Conservation (phyloP, 2,329 filamentous ascomycete genomes). For the Coniochaeta ligniaria region DNA sequence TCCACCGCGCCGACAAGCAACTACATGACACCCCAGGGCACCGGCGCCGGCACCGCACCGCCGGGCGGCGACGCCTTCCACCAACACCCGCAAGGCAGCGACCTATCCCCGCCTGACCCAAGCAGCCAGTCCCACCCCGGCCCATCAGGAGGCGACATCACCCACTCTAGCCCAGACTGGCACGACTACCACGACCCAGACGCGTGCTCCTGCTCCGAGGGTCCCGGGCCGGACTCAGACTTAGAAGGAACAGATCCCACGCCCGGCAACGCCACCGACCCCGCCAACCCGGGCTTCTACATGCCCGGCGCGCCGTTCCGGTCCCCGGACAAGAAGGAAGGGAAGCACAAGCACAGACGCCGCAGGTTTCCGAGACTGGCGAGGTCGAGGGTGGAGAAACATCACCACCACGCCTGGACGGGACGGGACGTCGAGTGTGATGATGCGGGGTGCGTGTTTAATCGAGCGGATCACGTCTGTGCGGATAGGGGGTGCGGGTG, state of each 20-base stretch:
- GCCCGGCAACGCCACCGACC: not conserved
- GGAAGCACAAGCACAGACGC: not conserved
- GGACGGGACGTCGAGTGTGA: not conserved
- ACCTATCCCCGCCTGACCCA: not conserved
- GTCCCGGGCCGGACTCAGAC: not conserved
- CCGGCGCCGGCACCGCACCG: not conserved
- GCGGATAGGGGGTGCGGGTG: not conserved
- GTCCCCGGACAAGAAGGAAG: not conserved
- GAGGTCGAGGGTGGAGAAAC: not conserved
- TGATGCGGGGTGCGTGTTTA: not conserved
- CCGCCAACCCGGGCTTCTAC: not conserved
- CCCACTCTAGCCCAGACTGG: not conserved
- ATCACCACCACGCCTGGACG: not conserved
- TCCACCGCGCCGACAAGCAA: not conserved
- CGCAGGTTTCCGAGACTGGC: not conserved
- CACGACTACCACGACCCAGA: not conserved
- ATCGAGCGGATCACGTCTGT: not conserved
- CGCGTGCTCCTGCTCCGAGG: not conserved
- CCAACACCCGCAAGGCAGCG: not conserved
- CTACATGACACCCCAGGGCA: not conserved
- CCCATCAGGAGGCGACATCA: not conserved
- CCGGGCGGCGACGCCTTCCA: not conserved
- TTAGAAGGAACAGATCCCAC: not conserved
- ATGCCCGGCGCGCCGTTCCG: not conserved
- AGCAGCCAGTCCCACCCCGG: not conserved